These are phyloP conservation scores for Candida argentea DNA, from an alignment of 805 yeast species.

Conservation along the genomic window DNA sequence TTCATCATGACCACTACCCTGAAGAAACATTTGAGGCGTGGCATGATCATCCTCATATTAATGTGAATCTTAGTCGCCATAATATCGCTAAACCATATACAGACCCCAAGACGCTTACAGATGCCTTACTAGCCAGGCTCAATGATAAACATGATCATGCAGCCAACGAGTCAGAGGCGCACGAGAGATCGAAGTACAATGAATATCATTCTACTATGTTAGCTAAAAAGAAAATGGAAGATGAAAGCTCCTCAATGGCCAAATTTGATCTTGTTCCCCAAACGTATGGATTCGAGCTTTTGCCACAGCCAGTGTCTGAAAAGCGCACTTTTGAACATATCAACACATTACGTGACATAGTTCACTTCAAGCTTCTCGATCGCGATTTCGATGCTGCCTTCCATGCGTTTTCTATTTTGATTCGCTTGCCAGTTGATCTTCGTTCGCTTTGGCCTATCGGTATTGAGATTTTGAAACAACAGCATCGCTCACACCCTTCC, in stretches of 20 bases:
- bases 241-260: background rate
- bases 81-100: slow-evolving; percentile 2
- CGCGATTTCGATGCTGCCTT: slow-evolving; percentile 49
- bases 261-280: no score
- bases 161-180: no score
- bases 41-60: slow-evolving; percentile 13
- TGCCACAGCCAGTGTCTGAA: slow-evolving; percentile 5
- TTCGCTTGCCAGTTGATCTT: slow-evolving; percentile 44
- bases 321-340: slow-evolving; percentile 14
- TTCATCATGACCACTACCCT: slow-evolving; percentile 15
- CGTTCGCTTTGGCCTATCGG: slow-evolving; percentile 58
- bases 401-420: slow-evolving; percentile 37
- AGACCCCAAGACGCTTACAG: no score
- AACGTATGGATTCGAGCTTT: slow-evolving; percentile 11
- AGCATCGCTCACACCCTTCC: background rate
- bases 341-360: slow-evolving; percentile 27
- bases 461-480: slow-evolving; percentile 36
- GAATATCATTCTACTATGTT: slow-evolving; percentile 7
- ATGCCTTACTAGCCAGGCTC: no score
- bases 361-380: slow-evolving; percentile 39
- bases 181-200: no score
- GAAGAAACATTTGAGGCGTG: slow-evolving; percentile 26
- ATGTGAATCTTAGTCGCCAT: slow-evolving; percentile 5
- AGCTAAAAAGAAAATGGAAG: background rate
- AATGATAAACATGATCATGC: no score